Evolutionary conservation across 73 alveolate species (phyloP).

Genomic region (Stentor coeruleus): DNA sequence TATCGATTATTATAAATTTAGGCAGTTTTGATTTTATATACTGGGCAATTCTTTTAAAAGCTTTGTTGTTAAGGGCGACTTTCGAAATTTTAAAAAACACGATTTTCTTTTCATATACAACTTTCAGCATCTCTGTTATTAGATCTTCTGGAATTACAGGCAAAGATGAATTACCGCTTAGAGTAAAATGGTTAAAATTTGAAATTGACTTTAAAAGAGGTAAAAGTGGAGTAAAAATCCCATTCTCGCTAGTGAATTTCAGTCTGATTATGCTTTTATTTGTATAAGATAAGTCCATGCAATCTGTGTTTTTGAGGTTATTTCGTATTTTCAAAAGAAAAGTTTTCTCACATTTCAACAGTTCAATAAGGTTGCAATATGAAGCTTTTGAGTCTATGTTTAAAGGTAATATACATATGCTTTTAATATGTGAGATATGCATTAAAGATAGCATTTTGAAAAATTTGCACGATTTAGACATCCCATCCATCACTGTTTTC

Average conservation of each 20-base stretch:
- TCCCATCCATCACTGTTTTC: neutral
- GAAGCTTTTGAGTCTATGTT: neutral
- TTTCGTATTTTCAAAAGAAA: neutral
- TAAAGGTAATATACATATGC: neutral
- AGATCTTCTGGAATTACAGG: neutral
- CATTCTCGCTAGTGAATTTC: neutral
- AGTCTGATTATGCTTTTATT: neutral
- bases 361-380: neutral
- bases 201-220: neutral
- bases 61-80: neutral
- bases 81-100: neutral
- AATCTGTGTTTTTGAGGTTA: neutral
- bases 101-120: too few relatives aligned
- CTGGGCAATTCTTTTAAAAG: neutral
- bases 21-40: neutral
- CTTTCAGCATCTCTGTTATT: neutral
- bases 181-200: neutral
- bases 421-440: neutral
- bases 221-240: neutral
- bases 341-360: neutral
- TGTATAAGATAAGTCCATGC: neutral
- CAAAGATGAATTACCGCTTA: neutral
- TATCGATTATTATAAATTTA: neutral
- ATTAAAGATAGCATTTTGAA: neutral
- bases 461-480: neutral